Conservation (phyloP, 2,329 filamentous ascomycete species). For the Phialophora verrucosa region DNA sequence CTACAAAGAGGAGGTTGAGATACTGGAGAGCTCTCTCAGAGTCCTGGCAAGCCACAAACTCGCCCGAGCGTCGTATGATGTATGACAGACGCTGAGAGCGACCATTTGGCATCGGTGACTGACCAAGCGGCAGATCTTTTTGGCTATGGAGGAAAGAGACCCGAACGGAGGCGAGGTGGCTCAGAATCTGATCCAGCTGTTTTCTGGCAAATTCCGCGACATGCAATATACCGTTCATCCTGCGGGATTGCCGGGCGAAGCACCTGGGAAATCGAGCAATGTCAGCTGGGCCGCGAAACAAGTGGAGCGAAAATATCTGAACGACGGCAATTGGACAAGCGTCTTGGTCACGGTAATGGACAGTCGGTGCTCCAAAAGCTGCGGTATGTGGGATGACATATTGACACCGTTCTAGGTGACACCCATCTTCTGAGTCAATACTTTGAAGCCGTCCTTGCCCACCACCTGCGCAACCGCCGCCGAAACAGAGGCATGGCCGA, state of each 20-base stretch:
- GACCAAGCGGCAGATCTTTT: slow-evolving; percentile 62
- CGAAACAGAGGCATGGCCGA: slow-evolving; percentile 56
- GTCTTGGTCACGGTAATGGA: slow-evolving; percentile 75
- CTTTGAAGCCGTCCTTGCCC: slow-evolving; percentile 67
- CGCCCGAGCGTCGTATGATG: slow-evolving; percentile 70
- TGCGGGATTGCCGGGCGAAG: slow-evolving; percentile 67
- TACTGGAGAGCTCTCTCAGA: slow-evolving; percentile 69
- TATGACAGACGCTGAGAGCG: slow-evolving; percentile 43
- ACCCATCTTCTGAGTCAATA: slow-evolving; percentile 73
- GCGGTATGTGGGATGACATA: background rate
- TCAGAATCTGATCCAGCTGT: slow-evolving; percentile 64
- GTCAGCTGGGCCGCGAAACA: slow-evolving; percentile 72
- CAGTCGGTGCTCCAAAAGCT: slow-evolving; percentile 57
- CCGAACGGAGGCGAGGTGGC: slow-evolving; percentile 66
- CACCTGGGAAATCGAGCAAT: slow-evolving; percentile 77
- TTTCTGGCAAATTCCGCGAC: slow-evolving; percentile 67
- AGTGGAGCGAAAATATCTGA: slow-evolving; percentile 66
- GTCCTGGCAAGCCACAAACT: slow-evolving; percentile 71
- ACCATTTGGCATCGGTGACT: slow-evolving; percentile 2
- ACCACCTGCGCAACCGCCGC: slow-evolving; percentile 66
- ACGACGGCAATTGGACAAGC: slow-evolving; percentile 58
- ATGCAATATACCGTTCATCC: slow-evolving; percentile 73
- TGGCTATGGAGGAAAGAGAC: slow-evolving; percentile 76
- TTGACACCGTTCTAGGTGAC: slow-evolving; percentile 59
- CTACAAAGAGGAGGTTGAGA: slow-evolving; percentile 75